Evolutionary conservation across 495 filamentous ascomycete genomes (phyloP).

Genomic region (Parathielavia hyrcaniae): DNA sequence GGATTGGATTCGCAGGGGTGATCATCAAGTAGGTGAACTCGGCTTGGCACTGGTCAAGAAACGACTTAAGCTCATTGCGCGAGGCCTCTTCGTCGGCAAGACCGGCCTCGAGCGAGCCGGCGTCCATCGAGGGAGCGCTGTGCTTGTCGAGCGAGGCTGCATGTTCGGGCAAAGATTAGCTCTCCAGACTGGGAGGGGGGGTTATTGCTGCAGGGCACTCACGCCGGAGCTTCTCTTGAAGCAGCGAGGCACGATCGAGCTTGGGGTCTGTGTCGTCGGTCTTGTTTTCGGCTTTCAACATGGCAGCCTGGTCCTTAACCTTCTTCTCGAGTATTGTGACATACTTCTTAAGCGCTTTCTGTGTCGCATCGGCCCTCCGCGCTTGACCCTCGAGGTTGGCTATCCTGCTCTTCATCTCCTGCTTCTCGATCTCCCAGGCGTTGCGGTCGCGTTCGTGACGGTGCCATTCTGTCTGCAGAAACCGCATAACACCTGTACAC

Average conservation of each 20-base stretch:
- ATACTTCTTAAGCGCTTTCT: slow-evolving; percentile 82
- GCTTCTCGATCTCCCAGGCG: slow-evolving; percentile 96
- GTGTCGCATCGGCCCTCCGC: slow-evolving; percentile 73
- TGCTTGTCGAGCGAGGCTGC: slow-evolving; percentile 27
- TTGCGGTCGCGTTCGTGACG: slow-evolving; percentile 96
- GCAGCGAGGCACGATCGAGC: slow-evolving; percentile 40
- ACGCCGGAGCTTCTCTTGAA: slow-evolving; percentile 47
- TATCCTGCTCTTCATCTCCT: slow-evolving; percentile 98
- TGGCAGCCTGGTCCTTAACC: slow-evolving; percentile 62
- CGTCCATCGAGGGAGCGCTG: slow-evolving; percentile 7
- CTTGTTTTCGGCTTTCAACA: slow-evolving; percentile 36
- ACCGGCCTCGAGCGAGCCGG: slow-evolving; percentile 23
- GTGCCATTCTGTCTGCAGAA: slow-evolving; percentile 98
- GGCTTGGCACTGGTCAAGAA: slow-evolving; percentile 56
- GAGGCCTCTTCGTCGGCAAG: slow-evolving; percentile 47
- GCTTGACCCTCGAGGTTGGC: slow-evolving; percentile 89
- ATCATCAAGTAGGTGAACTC: slow-evolving; percentile 62
- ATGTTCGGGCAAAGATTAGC: not conserved
- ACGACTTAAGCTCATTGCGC: slow-evolving; percentile 53
- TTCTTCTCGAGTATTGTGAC: slow-evolving; percentile 86
- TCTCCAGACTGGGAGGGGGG: not conserved
- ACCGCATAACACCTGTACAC: slow-evolving; percentile 88
- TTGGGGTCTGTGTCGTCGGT: slow-evolving; percentile 31
- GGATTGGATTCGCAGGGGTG: slow-evolving; percentile 55
- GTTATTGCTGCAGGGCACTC: slow-evolving; percentile 5